Evolutionary conservation across 176 grass and related monocot genomes (phyloP), one percentile per base, ranked within the genome.

Genomic region (Eremochloa ophiuroides): DNA sequence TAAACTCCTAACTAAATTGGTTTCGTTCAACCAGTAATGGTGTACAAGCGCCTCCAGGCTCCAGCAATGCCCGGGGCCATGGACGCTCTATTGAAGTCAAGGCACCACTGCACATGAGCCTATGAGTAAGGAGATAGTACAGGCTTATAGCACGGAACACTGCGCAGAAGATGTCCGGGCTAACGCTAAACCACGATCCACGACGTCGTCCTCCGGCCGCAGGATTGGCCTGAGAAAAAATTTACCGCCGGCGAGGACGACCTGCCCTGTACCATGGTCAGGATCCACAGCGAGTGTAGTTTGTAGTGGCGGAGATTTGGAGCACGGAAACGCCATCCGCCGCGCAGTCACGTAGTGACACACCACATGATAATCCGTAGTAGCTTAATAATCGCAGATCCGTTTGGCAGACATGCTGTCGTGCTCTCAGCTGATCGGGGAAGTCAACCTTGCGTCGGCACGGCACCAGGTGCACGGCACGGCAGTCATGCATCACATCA

Each of bases 361-460:
- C 3, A 47, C 16, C 76, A 43, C 28, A 46, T 44, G 35, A 25
- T 18, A 44, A 68, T 38, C 40, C 20, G 62, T 29, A 56, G 62
- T 29, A 56, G 16, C 18, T 43, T n/a, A 61, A 51, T 33, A 50
- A 30, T 23, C 4, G 34, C 17, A 65, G 31, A 71, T n/a, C 34
- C 18, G 65, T 58, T 10, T 13, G 53, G 53, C 50, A 53, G 53
- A 20, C 69, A 5, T 35, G 34, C 33, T 4, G 33, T 34, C 34
- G 31, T 33, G 17, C 43, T 41, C 42, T 31, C 48, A 2, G 2
- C 35, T 18, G 2, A 43, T 25, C 5, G 65, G 53, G 22, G 2
- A 35, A 78, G 80, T 83, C 80, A 65, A 75, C 82, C 64, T 60
- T 6, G 6, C 22, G 15, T 35, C 17, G 62, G 60, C 16, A 73